phyloP scores from a whole-genome alignment of 2,329 filamentous ascomycete species.

The Aspergillus eucalypticola region DNA sequence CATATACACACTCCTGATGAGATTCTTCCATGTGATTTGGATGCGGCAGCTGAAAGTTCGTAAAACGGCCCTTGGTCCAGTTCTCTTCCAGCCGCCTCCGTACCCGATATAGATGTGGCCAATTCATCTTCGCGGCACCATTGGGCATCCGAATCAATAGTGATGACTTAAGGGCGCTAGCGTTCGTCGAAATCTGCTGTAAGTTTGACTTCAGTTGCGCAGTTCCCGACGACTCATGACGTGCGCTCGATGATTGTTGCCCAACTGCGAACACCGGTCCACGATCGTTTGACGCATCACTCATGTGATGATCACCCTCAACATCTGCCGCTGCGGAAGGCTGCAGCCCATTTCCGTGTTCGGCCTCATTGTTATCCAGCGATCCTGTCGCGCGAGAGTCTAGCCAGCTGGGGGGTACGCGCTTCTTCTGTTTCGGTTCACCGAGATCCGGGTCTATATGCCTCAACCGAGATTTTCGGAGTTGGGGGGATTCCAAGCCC shows the following conservation, averaged over 20 bases:
- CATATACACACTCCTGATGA: constrained; percentile 91
- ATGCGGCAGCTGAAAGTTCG: constrained; percentile 88
- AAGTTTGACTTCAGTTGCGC: constrained; percentile 12
- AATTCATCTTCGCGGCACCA: constrained; percentile 67
- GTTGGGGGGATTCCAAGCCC: constrained; percentile 37
- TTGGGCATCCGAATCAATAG: constrained; percentile 35
- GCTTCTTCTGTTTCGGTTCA: constrained; percentile 56
- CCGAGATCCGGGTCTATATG: constrained; percentile 51
- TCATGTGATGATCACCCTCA: constrained; percentile 48
- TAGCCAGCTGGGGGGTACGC: constrained; percentile 49
- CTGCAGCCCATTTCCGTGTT: constrained; percentile 8
- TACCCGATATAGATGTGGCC: constrained; percentile 91
- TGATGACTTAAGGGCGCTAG: constrained; percentile 28
- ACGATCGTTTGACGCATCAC: constrained; percentile 37
- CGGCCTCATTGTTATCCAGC: constrained; percentile 6
- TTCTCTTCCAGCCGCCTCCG: constrained; percentile 82
- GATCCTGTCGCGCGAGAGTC: constrained; percentile 38
- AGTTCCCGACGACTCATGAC: constrained; percentile 7
- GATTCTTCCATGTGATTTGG: constrained; percentile 77
- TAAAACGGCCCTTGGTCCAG: constrained; percentile 80
- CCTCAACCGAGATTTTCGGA: constrained; percentile 50
- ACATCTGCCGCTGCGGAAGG: constrained; percentile 28
- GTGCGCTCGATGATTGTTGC: constrained; percentile 22
- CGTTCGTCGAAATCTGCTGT: constrained; percentile 22
- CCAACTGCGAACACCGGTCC: constrained; percentile 15